A percentile compares a stretch with the other conserved stretches of the same genome.
Conservation (phyloP, 169 alveolate species). For the Perkinsus olseni region DNA sequence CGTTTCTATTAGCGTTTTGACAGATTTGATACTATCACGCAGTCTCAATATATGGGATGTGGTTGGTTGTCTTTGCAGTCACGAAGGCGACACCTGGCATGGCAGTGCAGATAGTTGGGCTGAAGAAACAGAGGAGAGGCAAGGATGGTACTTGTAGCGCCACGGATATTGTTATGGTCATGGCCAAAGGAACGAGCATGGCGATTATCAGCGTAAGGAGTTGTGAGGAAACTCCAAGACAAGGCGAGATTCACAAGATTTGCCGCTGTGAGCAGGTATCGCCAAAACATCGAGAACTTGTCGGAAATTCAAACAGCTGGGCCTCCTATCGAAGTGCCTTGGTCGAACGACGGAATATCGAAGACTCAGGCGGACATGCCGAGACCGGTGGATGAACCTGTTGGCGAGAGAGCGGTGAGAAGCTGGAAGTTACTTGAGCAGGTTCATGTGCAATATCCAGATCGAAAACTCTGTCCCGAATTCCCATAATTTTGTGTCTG, state of each 20-base stretch:
- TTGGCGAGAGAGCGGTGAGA: slow-evolving; percentile 32
- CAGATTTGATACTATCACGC: too few species aligned
- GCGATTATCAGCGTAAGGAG: slow-evolving; percentile 31
- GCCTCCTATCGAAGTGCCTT: slow-evolving; percentile 46
- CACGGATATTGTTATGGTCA: slow-evolving; percentile 46
- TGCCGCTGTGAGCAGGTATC: slow-evolving; percentile 27
- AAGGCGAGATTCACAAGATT: not conserved
- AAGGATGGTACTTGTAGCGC: slow-evolving; percentile 28
- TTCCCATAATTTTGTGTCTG: too few species aligned
- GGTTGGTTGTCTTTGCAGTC: not conserved
- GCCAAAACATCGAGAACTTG: slow-evolving; percentile 45
- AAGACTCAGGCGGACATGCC: slow-evolving; percentile 28
- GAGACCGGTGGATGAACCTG: slow-evolving; percentile 23
- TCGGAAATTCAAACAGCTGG: slow-evolving; percentile 48
- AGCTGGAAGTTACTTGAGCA: slow-evolving; percentile 32
- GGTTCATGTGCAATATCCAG: too few species aligned
- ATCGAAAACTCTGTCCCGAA: too few species aligned
- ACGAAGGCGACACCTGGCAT: slow-evolving; percentile 46
- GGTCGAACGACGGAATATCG: slow-evolving; percentile 39
- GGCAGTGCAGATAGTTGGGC: slow-evolving; percentile 49
- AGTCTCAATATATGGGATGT: not conserved
- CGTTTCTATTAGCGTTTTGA: too few species aligned
- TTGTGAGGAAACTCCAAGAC: not conserved
- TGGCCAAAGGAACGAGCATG: slow-evolving; percentile 60
- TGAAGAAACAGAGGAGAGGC: slow-evolving; percentile 37